Base-by-base conservation (phyloP, 495 filamentous ascomycete genomes). In the Penicillium robsamsonii region DNA sequence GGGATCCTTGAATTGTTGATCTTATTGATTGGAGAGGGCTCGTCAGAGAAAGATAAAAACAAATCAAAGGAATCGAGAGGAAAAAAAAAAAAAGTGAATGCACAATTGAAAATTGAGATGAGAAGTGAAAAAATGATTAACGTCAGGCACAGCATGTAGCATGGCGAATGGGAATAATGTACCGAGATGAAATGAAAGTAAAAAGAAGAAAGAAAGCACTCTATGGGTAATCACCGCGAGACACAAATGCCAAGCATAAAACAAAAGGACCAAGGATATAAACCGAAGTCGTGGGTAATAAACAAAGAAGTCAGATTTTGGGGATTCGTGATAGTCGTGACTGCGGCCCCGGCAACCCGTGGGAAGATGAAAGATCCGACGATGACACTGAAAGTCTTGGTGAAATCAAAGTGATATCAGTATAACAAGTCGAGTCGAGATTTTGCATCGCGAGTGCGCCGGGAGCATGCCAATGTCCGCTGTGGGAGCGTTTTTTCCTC, bases 241-340 rank as follows among this genome's bases (percentile, higher is more conserved):
- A 65, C 64, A 65, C 62, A 62, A 62, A 69, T 70, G 67, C 63
- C 57, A 50, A 67, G 61, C 56, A 60, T 59, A 68, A 54, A 56
- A 58, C 56, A 64, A 60, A 56, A 52, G 53, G 68, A 50, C 50
- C 48, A 54, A 59, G 54, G 57, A 62, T 57, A 70, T 64, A 50
- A 61, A 62, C 60, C 55, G 54, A 64, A 60, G 63, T 63, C 64
- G 60, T 69, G 66, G 69, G 67, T 63, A 71, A 70, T 70, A 67
- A 70, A 70, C 66, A 67, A 63, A 56, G 40, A 50, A 42, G 56
- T 60, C 61, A 64, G 52, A 66, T 66, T 69, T 69, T 67, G 44
- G 57, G 63, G 54, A 68, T 64, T 77, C 76, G 67, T 79, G 59
- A 77, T 75, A 73, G 70, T 77, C 72, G 70, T 75, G 66, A 70